Percentiles rank a stretch among this genome's conserved stretches.
phyloP scores from a whole-genome alignment of 805 yeast genomes.

The Brettanomyces anomalus region DNA sequence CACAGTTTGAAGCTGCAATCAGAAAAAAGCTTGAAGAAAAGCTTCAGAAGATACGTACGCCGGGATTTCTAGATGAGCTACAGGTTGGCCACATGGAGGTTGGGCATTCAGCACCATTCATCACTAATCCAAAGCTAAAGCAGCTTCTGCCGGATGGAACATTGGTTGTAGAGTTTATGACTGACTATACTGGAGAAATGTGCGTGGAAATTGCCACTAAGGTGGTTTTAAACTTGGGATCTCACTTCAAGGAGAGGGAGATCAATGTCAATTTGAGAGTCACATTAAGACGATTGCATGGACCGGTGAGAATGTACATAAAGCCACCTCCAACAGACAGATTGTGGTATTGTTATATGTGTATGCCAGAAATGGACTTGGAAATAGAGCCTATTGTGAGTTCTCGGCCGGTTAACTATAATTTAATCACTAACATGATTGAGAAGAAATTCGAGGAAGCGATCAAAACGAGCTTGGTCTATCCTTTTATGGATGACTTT shows the following conservation, averaged over 20 bases:
- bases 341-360: conserved; percentile 81
- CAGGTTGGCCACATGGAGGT: conserved; percentile 61
- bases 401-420: conserved; percentile 69
- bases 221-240: conserved; percentile 64
- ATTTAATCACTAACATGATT: conserved; percentile 70
- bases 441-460: conserved; percentile 74
- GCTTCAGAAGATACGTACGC: conserved; percentile 69
- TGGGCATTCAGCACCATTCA: conserved; percentile 73
- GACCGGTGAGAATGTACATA: conserved; percentile 57
- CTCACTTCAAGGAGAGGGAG: conserved; percentile 63
- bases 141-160: conserved; percentile 78
- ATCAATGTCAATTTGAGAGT: conserved; percentile 67
- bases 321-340: conserved; percentile 91
- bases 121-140: conserved; percentile 62
- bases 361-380: conserved; percentile 67
- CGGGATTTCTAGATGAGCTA: conserved; percentile 82
- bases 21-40: conserved; percentile 57
- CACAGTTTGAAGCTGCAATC: conserved; percentile 48
- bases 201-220: conserved; percentile 74
- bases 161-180: conserved; percentile 47
- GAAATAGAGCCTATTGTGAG: conserved; percentile 88
- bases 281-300: conserved; percentile 58
- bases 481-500: conserved; percentile 86
- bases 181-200: conserved; percentile 69
- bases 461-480: conserved; percentile 67